Percentiles rank a stretch among this genome's conserved stretches.
phyloP scores from a whole-genome alignment of 2,329 filamentous ascomycete species.

The Elsinoe australis region DNA sequence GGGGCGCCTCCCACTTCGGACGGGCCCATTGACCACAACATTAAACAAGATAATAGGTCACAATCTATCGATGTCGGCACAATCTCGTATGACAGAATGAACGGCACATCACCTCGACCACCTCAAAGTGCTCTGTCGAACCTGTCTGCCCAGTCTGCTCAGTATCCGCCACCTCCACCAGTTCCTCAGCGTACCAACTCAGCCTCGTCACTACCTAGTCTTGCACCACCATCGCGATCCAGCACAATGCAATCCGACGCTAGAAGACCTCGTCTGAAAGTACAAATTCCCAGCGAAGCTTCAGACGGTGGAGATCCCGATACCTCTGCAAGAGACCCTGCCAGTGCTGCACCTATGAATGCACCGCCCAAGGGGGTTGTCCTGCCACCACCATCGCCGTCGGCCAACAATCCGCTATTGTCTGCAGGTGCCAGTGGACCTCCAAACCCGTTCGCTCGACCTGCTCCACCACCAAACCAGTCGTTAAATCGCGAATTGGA shows the following conservation, averaged over 20 bases:
- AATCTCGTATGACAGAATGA: constrained; percentile 42
- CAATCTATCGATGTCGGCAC: constrained; percentile 58
- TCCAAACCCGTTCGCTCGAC: constrained; percentile 90
- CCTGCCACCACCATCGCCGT: constrained; percentile 86
- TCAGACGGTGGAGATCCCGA: constrained; percentile 74
- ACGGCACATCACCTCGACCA: constrained; percentile 50
- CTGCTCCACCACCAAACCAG: constrained; percentile 57
- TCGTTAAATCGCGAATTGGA: constrained; percentile 44
- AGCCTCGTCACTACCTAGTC: constrained; percentile 58
- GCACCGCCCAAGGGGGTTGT: constrained; percentile 52
- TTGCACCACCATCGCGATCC: constrained; percentile 67
- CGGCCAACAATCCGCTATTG: constrained; percentile 65
- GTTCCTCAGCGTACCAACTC: constrained; percentile 46
- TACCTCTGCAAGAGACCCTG: constrained; percentile 55
- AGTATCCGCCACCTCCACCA: constrained; percentile 28
- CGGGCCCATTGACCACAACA: constrained; percentile 34
- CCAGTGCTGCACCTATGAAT: constrained; percentile 40
- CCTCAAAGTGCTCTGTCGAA: constrained; percentile 28
- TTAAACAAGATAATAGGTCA: constrained; percentile 44
- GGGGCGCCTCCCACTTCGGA: constrained; percentile 48
- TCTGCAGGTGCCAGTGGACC: constrained; percentile 88
- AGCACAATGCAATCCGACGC: constrained; percentile 63
- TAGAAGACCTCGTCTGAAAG: constrained; percentile 74
- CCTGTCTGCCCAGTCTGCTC: constrained; percentile 19
- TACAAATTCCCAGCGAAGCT: constrained; percentile 88